Base-by-base conservation (phyloP, 148 eudicot species). In the Rhododendron kiyosumense region DNA sequence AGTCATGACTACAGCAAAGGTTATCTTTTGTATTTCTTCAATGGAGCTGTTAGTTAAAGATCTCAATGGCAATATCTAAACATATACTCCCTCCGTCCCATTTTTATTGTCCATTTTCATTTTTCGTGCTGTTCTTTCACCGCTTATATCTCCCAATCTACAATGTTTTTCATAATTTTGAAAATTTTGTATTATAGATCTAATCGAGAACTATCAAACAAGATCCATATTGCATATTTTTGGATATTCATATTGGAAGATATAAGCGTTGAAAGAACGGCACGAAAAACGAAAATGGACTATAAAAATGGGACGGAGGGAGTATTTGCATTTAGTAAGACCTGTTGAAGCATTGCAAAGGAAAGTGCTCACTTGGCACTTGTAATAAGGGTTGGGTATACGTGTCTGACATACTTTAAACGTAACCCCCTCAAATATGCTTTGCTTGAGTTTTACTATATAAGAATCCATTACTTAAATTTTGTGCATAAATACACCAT, bases 1-100 rank as follows among this genome's bases (percentile, higher is more conserved):
- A 32, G 85, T 93, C 85, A 97, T 97, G 98, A 97, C 99, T 3
- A 85, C 90, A 41, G 93, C 95, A 9, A 97, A 97, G 99, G 99
- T 96, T 84, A 71, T 24, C 51, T 89, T 69, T 43, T 86, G 43
- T 67, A 41, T 52, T 78, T 61, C 51, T 86, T 46, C 38, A 17
- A 41, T 12, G 48, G 30, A 12, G 28, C 22, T 81, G 51, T 74
- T 28, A 26, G 48, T 45, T 49, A 46, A 81, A 49, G 32, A 71
- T 83, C 65, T 30, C 67, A 20, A 63, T 24, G 22, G 12, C 4
- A 85, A 45, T 26, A 26, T 9, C 26, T 79, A 78, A 43, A 34
- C 14, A 28, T 32, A 17, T 73, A n/a, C n/a, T n/a, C n/a, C n/a
- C n/a, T n/a, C n/a, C n/a, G n/a, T n/a, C n/a, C n/a, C n/a, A n/a